Conservation (phyloP, 805 yeast species). For the Ogataea pilisensis region DNA sequence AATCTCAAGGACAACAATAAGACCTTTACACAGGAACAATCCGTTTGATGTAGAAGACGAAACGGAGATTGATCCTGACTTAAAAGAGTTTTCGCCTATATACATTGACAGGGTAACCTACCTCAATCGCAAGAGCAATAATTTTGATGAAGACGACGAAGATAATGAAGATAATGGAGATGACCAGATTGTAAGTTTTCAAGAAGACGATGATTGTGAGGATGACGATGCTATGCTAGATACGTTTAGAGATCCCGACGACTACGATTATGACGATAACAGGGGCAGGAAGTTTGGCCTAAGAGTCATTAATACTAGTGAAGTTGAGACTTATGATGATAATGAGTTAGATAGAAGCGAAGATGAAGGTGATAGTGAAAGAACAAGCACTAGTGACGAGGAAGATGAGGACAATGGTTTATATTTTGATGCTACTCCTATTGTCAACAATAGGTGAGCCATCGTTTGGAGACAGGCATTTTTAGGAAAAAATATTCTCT, state of each 20-base stretch:
- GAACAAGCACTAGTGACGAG: too few relatives aligned
- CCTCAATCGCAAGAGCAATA: background rate
- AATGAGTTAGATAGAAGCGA: background rate
- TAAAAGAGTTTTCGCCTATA: background rate
- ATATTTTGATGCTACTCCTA: too few relatives aligned
- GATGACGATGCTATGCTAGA: background rate
- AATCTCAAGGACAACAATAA: background rate
- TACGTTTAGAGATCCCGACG: background rate
- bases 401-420: too few relatives aligned
- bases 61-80: background rate
- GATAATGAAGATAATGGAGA: background rate
- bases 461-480: too few relatives aligned
- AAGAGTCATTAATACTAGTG: conserved; percentile 4
- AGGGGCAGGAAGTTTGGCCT: background rate
- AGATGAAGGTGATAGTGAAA: background rate
- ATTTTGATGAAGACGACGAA: background rate
- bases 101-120: background rate
- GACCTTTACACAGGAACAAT: background rate
- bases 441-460: too few relatives aligned
- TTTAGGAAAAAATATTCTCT: too few relatives aligned
- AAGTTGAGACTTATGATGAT: background rate
- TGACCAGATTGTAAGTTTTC: background rate
- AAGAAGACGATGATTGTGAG: too few relatives aligned
- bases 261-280: background rate
- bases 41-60: background rate